Conservation (phyloP, 345 rosid genomes). For the Populus euphratica region DNA sequence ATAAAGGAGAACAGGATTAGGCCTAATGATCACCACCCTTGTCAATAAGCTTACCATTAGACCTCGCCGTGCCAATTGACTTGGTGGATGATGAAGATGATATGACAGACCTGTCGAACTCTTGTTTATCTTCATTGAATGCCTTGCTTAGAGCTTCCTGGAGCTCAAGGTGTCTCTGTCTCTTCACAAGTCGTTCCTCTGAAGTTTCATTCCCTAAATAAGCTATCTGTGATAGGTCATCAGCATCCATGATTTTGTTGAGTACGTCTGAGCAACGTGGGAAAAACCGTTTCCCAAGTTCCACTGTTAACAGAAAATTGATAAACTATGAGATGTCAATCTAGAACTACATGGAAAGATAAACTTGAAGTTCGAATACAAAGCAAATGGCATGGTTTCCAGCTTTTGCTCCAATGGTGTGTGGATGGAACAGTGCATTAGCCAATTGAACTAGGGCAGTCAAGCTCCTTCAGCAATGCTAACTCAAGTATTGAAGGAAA, state of each 20-base stretch:
- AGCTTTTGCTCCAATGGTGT: too few species aligned
- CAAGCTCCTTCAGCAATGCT: background rate
- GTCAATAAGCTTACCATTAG: conserved; percentile 26
- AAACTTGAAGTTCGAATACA: too few species aligned
- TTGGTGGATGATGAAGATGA: conserved; percentile 50
- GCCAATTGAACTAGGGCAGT: too few species aligned
- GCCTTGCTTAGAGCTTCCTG: conserved; percentile 57
- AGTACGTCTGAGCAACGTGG: conserved; percentile 71
- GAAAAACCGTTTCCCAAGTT: conserved; percentile 69
- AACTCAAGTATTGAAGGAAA: background rate
- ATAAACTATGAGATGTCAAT: background rate
- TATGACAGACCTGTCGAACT: conserved; percentile 38
- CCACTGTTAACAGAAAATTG: conserved; percentile 42
- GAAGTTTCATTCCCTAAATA: conserved; percentile 45
- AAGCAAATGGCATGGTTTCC: too few species aligned
- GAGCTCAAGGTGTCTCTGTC: conserved; percentile 53
- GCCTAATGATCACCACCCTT: background rate
- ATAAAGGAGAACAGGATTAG: conserved; percentile 1
- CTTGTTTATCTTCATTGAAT: conserved; percentile 60
- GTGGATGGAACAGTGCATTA: too few species aligned
- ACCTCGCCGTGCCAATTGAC: conserved; percentile 15
- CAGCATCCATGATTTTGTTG: conserved; percentile 66
- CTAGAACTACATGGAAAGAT: background rate
- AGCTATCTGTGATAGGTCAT: conserved; percentile 55
- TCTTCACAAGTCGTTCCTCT: conserved; percentile 51